phyloP scores from a whole-genome alignment of 345 rosid genomes.

The Euclidium syriacum region DNA sequence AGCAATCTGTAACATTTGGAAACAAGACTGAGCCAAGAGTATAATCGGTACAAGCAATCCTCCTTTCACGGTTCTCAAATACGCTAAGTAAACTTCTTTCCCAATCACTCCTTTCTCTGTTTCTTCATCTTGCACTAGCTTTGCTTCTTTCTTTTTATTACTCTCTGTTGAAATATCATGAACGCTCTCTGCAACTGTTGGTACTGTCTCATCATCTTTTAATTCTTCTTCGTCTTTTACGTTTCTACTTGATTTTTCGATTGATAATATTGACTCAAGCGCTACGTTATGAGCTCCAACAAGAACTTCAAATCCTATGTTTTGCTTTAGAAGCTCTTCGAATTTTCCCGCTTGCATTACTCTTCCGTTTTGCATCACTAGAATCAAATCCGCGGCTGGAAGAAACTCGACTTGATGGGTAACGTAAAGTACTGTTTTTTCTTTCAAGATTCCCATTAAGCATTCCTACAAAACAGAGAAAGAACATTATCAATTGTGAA shows the following conservation, averaged over 20 bases:
- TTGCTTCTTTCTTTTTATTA: conserved; percentile 55
- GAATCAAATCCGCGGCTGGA: conserved; percentile 85
- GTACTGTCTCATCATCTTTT: conserved; percentile 35
- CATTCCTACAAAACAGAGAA: conserved; percentile 53
- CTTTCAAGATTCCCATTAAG: conserved; percentile 74
- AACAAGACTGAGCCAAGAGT: conserved; percentile 75
- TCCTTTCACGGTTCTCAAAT: conserved; percentile 60
- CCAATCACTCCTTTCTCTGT: conserved; percentile 88
- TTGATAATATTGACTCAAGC: conserved; percentile 58
- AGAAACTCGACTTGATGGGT: conserved; percentile 99
- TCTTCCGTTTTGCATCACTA: conserved; percentile 94
- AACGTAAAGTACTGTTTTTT: conserved; percentile 73
- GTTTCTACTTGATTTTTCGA: conserved; percentile 52
- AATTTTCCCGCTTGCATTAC: conserved; percentile 78
- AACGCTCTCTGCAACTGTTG: conserved; percentile 35
- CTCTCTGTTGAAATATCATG: conserved; percentile 51
- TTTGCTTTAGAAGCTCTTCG: conserved; percentile 64
- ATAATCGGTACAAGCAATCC: conserved; percentile 73
- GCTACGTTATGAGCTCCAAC: conserved; percentile 93
- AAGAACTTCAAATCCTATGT: conserved; percentile 78
- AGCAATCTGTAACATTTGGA: conserved; percentile 74
- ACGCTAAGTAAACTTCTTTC: conserved; percentile 80
- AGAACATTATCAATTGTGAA: background rate
- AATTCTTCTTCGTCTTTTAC: conserved; percentile 39
- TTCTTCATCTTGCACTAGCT: conserved; percentile 88